Base-by-base conservation (phyloP, 75 land plant genomes). In the Pinus albicaulis region DNA sequence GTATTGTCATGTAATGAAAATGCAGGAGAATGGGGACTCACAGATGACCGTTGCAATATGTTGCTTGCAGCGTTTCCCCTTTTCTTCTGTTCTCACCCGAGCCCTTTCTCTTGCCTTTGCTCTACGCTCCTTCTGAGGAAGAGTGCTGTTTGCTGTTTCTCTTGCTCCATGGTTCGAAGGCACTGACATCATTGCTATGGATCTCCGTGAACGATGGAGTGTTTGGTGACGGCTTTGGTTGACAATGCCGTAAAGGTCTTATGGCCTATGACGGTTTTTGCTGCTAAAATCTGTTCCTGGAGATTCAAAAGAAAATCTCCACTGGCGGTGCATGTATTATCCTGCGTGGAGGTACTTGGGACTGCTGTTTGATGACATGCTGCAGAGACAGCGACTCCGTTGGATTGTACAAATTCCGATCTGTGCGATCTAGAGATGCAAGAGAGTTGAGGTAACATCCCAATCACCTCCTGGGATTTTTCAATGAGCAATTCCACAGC, bases 401-500 rank as follows among this genome's bases (percentile, higher is more conserved):
- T 7, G 7, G 52, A 44, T 7, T 44, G 10, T 44, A 7, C 52
- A 7, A 7, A 44, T 7, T 44, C 10, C 52, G 52, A 44, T 44
- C 0, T 44, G 52, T 44, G 52, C 52, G 52, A 44, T 1, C 10
- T 8, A 44, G 10, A 44, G 52, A 66, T 44, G 19, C 7, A 4
- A 11, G 52, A 3, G 7, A 73, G 7, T n/a, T 15, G 55, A 25
- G 84, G 83, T 15, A 82, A 61, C 17, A 75, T 52, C n/a, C 77
- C 63, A n/a, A 78, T 78, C 7, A 63, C 34, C 28, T 24, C 5
- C 23, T 34, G 19, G 62, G 79, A 56, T 56, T 75, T 78, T n/a
- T 31, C 56, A 17, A 78, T 55, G 1, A 78, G 80, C 80, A 79
- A 78, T 16, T 78, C 80, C 15, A 78, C 79, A 20, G 80, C 80